phyloP scores from a whole-genome alignment of 768 basidiomycete species.

The Calocera viscosa region DNA sequence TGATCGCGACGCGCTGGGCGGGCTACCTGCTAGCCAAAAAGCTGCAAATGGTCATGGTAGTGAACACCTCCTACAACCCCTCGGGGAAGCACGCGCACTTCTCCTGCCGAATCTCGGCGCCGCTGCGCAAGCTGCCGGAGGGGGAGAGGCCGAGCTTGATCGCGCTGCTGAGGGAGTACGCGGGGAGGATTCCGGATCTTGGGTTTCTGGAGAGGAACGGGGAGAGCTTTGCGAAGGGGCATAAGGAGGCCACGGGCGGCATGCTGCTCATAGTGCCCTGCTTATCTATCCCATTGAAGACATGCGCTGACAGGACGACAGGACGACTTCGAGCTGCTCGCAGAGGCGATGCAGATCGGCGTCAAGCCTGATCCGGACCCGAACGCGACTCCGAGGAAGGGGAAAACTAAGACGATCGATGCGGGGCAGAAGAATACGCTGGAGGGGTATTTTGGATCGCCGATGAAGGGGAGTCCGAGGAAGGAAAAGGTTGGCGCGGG shows the following conservation, averaged over 20 bases:
- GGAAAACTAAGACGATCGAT: neutral
- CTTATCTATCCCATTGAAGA: neutral
- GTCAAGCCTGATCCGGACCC: conserved; percentile 11
- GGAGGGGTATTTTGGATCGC: neutral
- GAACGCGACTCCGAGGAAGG: neutral
- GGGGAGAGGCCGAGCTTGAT: conserved; percentile 30
- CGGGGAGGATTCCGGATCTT: conserved; percentile 21
- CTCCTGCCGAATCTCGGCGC: conserved; percentile 32
- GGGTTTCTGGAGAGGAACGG: conserved; percentile 33
- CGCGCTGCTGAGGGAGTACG: conserved; percentile 31
- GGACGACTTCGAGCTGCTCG: conserved; percentile 15
- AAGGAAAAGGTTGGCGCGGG: neutral
- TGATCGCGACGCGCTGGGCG: conserved; percentile 39
- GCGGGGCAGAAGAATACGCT: neutral
- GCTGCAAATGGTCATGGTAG: conserved; percentile 29
- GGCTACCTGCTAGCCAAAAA: conserved; percentile 28
- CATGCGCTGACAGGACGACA: neutral
- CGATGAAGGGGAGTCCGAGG: neutral
- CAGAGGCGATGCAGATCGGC: conserved; percentile 19
- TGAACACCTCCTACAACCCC: conserved; percentile 31
- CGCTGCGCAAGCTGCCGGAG: conserved; percentile 25
- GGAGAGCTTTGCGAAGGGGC: conserved; percentile 36
- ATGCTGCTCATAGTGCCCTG: conserved; percentile 32
- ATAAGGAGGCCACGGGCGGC: conserved; percentile 40
- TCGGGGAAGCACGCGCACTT: conserved; percentile 30